Evolutionary conservation across 805 yeast species (phyloP), one percentile per base, ranked within the genome.

Genomic region (Metschnikowia koreensis): DNA sequence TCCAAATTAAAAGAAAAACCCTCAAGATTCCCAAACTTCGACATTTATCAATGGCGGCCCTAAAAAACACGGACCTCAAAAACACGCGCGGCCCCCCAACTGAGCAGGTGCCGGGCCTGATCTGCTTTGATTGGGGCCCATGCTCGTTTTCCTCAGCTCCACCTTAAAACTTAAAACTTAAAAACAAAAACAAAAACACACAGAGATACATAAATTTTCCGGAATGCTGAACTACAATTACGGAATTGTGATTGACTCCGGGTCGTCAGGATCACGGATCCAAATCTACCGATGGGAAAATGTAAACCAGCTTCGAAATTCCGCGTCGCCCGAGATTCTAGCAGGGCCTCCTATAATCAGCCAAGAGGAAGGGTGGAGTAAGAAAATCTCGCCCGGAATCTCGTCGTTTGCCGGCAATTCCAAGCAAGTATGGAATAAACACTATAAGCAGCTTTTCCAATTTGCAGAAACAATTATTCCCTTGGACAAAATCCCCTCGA

Each of bases 191-290:
- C 22, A 22, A 22, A 2, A 31, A 39, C 27, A 8, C 29, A 8
- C n/a, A 4, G 13, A 7, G 22, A 8, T 9, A 17, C 31, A 12
- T 10, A 41, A 16, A 7, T 16, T 5, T n/a, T 22, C 13, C 9
- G 16, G 17, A 10, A 54, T 54, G 58, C 17, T 50, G 15, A 46
- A 46, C 43, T 45, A 60, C 53, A 68, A 76, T 46, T 92, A 89
- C 73, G 97, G 97, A 28, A 85, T 94, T 31, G 96, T 93, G 13
- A 80, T 93, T 2, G 99, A 93, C 68, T 90, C 97, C 0, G 99
- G 99, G 1, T 91, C 97, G 1, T 88, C 96, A 0, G 99, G 99
- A 1, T 90, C 97, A 4, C 75, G 99, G 48, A 77, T 88, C 13
- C 92, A 89, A 66, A 81, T 93, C 10, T 93, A 89, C 66, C 76